Base-by-base conservation (phyloP, 768 basidiomycete species). In the Rhizopogon roseolus region DNA sequence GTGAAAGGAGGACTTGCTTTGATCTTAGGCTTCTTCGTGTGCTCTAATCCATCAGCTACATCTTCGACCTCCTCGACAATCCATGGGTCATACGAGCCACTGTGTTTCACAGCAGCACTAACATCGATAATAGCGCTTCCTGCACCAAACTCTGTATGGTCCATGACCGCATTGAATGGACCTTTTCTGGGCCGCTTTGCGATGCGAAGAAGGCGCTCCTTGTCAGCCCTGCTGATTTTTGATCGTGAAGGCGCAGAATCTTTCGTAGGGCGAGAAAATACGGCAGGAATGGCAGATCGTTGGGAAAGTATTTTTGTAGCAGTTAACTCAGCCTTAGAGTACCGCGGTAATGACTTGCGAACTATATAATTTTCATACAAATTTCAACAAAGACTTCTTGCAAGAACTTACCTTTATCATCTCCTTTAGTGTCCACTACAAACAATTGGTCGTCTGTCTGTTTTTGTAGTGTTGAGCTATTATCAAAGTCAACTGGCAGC, bases 281-380 rank as follows among this genome's bases (percentile, higher is more conserved):
- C 81, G 0, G 93, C 89, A 13, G 93, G 90, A 11, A 96, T 80
- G 5, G 94, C 93, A 1, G 93, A 95, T 17, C 93, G 86, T 64
- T 93, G 84, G 0, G 84, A 70, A 14, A 97, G 82, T 32, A 96
- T 88, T 76, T 88, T 88, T 2, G 86, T 72, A 0, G 91, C 90
- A 17, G 78, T 85, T 10, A 90, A 69, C 43, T 79, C 72, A 4
- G 72, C 60, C 27, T 69, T 73, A 9, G 82, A 81, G 65, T 78
- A 84, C 55, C 78, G 75, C 10, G 82, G 82, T 0, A 85, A 64
- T 5, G 72, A 62, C 59, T 78, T 80, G 50, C 88, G 82, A 53
- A 87, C 88, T 90, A 56, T 0, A 37, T 3, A 22, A 3, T 13
- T 25, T 16, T 17, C 48, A 22, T 22, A 22, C 22, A 22, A n/a